Evolutionary conservation across 2,329 filamentous ascomycete species (phyloP).

Genomic region (Cercospora sesami): DNA sequence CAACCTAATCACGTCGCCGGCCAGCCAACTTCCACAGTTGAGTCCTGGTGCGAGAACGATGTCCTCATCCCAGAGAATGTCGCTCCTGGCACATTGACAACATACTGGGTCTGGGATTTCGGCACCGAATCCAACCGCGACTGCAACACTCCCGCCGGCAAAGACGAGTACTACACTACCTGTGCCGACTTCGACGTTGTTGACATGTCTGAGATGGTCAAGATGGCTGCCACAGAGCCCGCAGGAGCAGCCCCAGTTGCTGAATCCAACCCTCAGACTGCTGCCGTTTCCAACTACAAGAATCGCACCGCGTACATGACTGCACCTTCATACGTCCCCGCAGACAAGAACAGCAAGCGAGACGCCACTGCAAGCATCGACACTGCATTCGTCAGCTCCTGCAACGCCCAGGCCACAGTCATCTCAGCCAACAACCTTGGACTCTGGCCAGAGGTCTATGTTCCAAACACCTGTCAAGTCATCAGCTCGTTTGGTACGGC

Average conservation of each 20-base stretch:
- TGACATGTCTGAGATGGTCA: slow-evolving; percentile 37
- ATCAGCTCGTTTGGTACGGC: slow-evolving; percentile 25
- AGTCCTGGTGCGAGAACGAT: slow-evolving; percentile 79
- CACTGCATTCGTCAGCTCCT: slow-evolving; percentile 28
- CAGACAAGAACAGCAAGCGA: slow-evolving; percentile 25
- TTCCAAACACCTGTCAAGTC: slow-evolving; percentile 29
- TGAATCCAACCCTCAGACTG: slow-evolving; percentile 44
- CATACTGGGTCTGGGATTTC: slow-evolving; percentile 99
- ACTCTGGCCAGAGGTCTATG: slow-evolving; percentile 28
- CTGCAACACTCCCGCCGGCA: slow-evolving; percentile 48
- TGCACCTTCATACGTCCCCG: slow-evolving; percentile 29
- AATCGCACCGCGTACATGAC: slow-evolving; percentile 44
- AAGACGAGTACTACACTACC: slow-evolving; percentile 60
- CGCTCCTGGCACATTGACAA: slow-evolving; percentile 66
- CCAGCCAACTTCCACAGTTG: slow-evolving; percentile 44
- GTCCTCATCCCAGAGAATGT: slow-evolving; percentile 70
- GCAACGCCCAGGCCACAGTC: slow-evolving; percentile 25
- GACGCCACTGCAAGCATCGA: slow-evolving; percentile 22
- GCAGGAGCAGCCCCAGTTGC: slow-evolving; percentile 17
- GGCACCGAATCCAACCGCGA: slow-evolving; percentile 54
- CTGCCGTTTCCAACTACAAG: slow-evolving; percentile 43
- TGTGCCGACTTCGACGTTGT: slow-evolving; percentile 58
- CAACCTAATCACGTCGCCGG: slow-evolving; percentile 59
- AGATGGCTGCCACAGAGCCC: slow-evolving; percentile 4
- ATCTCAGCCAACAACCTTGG: slow-evolving; percentile 22